phyloP scores from a whole-genome alignment of 495 filamentous ascomycete genomes.

The Amphirosellinia nigrospora region DNA sequence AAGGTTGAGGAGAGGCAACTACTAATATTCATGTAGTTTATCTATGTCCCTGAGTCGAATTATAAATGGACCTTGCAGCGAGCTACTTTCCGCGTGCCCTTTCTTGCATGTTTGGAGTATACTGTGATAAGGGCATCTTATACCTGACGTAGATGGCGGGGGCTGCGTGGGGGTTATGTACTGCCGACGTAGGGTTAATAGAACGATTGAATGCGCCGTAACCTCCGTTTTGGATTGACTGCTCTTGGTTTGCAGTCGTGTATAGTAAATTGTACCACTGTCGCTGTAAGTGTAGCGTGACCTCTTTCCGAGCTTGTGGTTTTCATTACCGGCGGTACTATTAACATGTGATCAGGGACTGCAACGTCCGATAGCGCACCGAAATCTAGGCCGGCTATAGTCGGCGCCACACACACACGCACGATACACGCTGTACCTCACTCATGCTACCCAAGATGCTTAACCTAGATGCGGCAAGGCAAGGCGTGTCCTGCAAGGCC shows the following conservation, averaged over 20 bases:
- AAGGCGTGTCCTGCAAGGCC: background rate
- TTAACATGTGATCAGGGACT: slow-evolving; percentile 4
- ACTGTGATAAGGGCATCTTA: no score
- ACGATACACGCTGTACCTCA: background rate
- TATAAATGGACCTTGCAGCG: no score
- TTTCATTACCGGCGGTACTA: background rate
- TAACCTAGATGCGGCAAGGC: slow-evolving; percentile 1
- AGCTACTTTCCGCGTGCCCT: no score
- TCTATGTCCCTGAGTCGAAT: no score
- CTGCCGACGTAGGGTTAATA: background rate
- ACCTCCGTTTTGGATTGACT: background rate
- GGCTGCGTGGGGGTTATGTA: background rate
- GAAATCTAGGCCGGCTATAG: slow-evolving; percentile 4
- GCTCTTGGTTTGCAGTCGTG: background rate
- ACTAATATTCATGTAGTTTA: no score
- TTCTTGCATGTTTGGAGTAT: no score
- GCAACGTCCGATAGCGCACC: background rate
- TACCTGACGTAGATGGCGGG: background rate
- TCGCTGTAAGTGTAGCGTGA: slow-evolving; percentile 9
- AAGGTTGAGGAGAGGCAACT: no score
- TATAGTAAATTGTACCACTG: background rate
- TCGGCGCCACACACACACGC: slow-evolving; percentile 1
- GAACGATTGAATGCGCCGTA: background rate
- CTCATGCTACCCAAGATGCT: background rate
- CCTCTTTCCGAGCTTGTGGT: slow-evolving; percentile 6